A percentile compares a stretch with the other conserved stretches of the same genome.
Evolutionary conservation across 768 basidiomycete species (phyloP).

Genomic region (Mycena epipterygia): DNA sequence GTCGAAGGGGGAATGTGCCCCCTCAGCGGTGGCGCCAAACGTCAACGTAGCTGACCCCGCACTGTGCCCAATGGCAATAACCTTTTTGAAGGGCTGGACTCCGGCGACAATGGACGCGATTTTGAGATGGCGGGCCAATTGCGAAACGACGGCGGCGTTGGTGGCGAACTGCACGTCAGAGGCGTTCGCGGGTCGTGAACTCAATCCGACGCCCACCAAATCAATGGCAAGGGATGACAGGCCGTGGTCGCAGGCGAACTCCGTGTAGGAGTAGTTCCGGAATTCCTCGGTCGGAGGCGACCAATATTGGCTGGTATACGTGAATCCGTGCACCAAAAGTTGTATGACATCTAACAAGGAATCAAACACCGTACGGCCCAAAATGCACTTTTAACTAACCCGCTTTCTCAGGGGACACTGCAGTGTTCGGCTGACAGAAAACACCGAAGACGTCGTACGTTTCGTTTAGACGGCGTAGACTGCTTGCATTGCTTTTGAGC

Average conservation of each 20-base stretch:
- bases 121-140: conserved; percentile 6
- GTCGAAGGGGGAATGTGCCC: conserved; percentile 1
- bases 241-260: conserved; percentile 3
- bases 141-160: background rate
- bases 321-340: conserved; percentile 8
- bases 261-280: conserved; percentile 19
- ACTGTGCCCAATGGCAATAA: conserved; percentile 9
- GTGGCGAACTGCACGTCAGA: conserved; percentile 2
- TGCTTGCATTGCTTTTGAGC: too few relatives aligned
- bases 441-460: too few relatives aligned
- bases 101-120: conserved; percentile 2
- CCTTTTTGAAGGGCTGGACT: conserved; percentile 1
- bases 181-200: background rate
- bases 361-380: background rate
- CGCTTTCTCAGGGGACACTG: background rate
- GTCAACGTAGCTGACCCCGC: background rate
- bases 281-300: conserved; percentile 4
- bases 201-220: conserved; percentile 1
- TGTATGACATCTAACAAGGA: conserved; percentile 6
- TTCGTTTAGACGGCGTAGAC: too few relatives aligned
- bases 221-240: conserved; percentile 3
- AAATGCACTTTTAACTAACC: background rate
- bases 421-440: background rate
- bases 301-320: conserved; percentile 11
- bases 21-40: background rate